Evolutionary conservation across 345 rosid species (phyloP).

Genomic region (Mallotus nudiflorus): DNA sequence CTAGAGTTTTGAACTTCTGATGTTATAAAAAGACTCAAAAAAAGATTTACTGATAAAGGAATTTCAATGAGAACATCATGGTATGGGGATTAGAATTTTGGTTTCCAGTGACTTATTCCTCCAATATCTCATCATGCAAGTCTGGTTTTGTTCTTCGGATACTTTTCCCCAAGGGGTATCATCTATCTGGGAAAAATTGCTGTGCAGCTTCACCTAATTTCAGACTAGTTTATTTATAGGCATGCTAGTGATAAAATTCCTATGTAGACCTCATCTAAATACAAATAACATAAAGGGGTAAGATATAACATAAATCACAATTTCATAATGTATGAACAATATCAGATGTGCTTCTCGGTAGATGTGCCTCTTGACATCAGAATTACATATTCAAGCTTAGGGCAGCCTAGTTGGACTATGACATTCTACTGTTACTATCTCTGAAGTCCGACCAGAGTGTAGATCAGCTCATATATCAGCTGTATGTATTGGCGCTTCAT

Average conservation of each 20-base stretch:
- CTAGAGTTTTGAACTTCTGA: background rate
- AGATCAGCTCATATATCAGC: background rate
- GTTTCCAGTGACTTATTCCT: background rate
- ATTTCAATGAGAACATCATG: background rate
- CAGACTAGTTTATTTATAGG: conserved; percentile 1
- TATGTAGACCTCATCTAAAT: background rate
- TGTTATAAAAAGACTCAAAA: background rate
- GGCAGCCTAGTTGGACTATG: background rate
- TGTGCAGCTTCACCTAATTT: background rate
- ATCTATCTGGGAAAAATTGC: background rate
- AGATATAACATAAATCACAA: background rate
- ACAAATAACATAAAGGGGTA: background rate
- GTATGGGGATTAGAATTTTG: background rate
- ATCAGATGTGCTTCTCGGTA: background rate
- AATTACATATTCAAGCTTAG: background rate
- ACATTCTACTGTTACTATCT: too few species aligned
- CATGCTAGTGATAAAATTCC: background rate
- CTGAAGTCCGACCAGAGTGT: background rate
- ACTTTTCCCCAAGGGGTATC: background rate
- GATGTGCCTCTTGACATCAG: background rate
- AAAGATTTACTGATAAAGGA: too few species aligned
- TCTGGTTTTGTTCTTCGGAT: background rate
- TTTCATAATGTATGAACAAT: background rate
- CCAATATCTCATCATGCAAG: background rate
- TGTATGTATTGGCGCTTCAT: background rate